Evolutionary conservation across 768 basidiomycete genomes (phyloP), one percentile per base, ranked within the genome.

Genomic region (Trametes punicea): DNA sequence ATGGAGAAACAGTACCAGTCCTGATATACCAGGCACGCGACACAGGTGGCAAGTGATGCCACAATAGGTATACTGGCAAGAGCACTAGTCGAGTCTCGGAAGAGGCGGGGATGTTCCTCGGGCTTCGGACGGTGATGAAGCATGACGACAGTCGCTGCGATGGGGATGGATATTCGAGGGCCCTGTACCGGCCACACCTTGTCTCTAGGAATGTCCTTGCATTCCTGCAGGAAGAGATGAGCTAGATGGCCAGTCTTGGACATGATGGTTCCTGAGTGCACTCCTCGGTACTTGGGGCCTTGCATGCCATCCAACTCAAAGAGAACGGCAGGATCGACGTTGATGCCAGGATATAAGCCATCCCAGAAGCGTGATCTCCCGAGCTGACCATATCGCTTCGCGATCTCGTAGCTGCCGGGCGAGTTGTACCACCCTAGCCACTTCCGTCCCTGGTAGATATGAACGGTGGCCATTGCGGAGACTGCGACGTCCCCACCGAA

Each of bases 351-450:
- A 27, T 59, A 59, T 23, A 59, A 52, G 16, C 51, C 57, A n/a
- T 59, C 57, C 57, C 57, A 59, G 57, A 59, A 59, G 18, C 57
- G 51, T 21, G 57, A 54, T 26, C 57, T 51, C 13, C 51, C 46
- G 4, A 59, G 51, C 42, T 59, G 57, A 2, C 57, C 57, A 27
- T 54, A 59, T 15, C 51, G 51, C 36, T 59, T 59, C n/a, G 57
- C 57, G 40, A 59, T 54, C 42, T 59, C 57, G 51, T 59, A 59
- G 34, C 57, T 59, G 3, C 57, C 57, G 3, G 57, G 57, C 15
- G 46, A 34, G 47, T 59, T 59, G 47, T 59, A 59, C 57, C 57
- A 59, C 33, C 57, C 57, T 21, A 59, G 34, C 57, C 57, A 59
- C 47, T 48, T 59, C 29, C 57, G 26, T 6, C 57, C 57, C 11